Evolutionary conservation across 2,329 filamentous ascomycete species (phyloP).

Genomic region (Arthrocladium fulminans): DNA sequence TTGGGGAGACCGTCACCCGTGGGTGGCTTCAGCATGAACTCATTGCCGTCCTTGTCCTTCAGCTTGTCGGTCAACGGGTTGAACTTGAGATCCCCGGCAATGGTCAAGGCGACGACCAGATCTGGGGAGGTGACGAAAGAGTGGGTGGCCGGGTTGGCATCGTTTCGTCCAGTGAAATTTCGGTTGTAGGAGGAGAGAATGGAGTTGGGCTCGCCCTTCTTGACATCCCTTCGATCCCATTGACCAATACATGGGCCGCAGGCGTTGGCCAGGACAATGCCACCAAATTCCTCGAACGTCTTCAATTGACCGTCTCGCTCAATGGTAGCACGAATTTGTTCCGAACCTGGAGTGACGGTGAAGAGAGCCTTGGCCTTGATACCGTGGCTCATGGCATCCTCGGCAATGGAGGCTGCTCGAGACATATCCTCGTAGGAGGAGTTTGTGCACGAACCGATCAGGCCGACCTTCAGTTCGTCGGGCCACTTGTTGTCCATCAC

Average conservation of each 20-base stretch:
- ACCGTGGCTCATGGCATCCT: conserved; percentile 83
- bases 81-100: conserved; percentile 80
- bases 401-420: conserved; percentile 81
- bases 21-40: conserved; percentile 79
- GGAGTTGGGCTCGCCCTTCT: conserved; percentile 92
- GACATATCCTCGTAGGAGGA: conserved; percentile 83
- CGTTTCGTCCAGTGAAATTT: conserved; percentile 98
- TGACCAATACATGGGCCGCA: conserved; percentile 72
- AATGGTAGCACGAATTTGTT: conserved; percentile 93
- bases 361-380: conserved; percentile 90
- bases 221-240: conserved; percentile 88
- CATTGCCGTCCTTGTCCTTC: conserved; percentile 91
- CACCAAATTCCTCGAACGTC: conserved; percentile 94
- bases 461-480: conserved; percentile 87
- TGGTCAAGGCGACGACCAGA: conserved; percentile 74
- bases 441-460: conserved; percentile 99
- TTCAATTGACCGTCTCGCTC: conserved; percentile 81
- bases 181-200: conserved; percentile 99
- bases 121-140: conserved; percentile 89
- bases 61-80: conserved; percentile 89
- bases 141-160: conserved; percentile 89
- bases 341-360: conserved; percentile 90
- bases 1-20: conserved; percentile 71
- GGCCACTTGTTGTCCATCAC: conserved; percentile 95
- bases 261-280: conserved; percentile 88